phyloP scores from a whole-genome alignment of 2,329 filamentous ascomycete species.

The Cytospora chrysosperma region DNA sequence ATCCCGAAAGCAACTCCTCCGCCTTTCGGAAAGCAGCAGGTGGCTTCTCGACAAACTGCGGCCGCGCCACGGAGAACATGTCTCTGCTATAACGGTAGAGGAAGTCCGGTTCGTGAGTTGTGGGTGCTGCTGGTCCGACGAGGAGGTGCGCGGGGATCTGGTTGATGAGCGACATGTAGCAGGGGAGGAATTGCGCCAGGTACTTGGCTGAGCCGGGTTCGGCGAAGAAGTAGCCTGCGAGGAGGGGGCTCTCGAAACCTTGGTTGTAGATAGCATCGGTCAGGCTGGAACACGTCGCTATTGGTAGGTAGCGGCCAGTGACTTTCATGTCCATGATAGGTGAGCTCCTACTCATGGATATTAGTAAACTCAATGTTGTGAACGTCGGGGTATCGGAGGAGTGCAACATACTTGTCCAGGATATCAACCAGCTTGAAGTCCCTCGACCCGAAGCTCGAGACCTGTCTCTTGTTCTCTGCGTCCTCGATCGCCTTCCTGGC shows the following conservation, averaged over 20 bases:
- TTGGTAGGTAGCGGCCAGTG: constrained; percentile 30
- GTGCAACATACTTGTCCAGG: constrained; percentile 28
- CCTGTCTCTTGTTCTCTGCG: constrained; percentile 30
- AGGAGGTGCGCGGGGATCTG: constrained; percentile 56
- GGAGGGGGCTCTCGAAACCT: constrained; percentile 27
- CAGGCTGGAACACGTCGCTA: constrained; percentile 30
- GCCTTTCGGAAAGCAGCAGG: constrained; percentile 21
- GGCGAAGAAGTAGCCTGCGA: constrained; percentile 31
- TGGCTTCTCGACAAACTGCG: constrained; percentile 39
- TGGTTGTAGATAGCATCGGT: constrained; percentile 32
- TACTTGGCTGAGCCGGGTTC: constrained; percentile 50
- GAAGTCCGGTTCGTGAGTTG: constrained; percentile 29
- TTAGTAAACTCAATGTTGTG: not conserved
- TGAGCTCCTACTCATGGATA: constrained; percentile 25
- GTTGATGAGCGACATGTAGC: constrained; percentile 54
- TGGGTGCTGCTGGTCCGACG: constrained; percentile 39
- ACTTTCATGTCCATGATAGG: constrained; percentile 30
- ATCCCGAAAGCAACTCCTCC: constrained; percentile 27
- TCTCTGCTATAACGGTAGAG: constrained; percentile 40
- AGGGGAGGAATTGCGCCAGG: constrained; percentile 53
- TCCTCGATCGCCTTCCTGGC: constrained; percentile 28
- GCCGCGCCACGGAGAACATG: constrained; percentile 45
- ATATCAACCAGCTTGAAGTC: constrained; percentile 31
- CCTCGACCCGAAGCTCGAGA: constrained; percentile 28
- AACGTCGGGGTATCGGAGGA: too few relatives aligned